Evolutionary conservation across 2,329 filamentous ascomycete genomes (phyloP), one percentile per base, ranked within the genome.

Genomic region (Paracorniculantispora psalliotae): DNA sequence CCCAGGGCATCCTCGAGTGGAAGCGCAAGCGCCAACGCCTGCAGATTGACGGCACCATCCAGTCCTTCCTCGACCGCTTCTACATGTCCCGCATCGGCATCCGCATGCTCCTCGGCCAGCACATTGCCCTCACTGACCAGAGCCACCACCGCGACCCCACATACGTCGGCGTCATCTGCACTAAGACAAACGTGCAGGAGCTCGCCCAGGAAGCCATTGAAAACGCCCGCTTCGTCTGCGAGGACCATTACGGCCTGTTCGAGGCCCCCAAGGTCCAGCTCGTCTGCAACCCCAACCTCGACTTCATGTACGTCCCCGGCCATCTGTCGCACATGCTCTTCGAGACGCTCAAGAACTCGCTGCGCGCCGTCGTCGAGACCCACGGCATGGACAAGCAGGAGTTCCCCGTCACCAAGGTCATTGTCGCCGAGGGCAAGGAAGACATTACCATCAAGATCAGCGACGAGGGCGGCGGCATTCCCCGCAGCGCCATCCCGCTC

Each of bases 41-140:
- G 88, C 94, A 97, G 72, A 99, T 99, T 69, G 94, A 97, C 76
- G 88, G 92, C 72, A 96, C 92, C 67, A 97, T 99, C 61, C 94
- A 99, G 74, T 88, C 91, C 58, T 99, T 99, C 79, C 85, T 99
- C 65, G 94, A 99, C 77, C 90, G 94, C 61, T 99, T 99, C 77
- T 99, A 99, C 81, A 99, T 99, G 94, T 97, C 92, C 47, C 91
- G 94, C 63, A 99, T 99, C 69, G 94, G 94, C 65, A 99, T 99
- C 67, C 90, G 94, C 67, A 99, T 99, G 94, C 86, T 99, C 53
- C 97, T 99, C 68, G 94, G 94, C 56, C 94, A 99, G 74, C 94
- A 99, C 79, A 96, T 99, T 69, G 94, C 94, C 61, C 81, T 99
- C 61, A 96, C 92, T 6, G 93, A 97, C 73, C 92, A 97, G 76